phyloP scores from a whole-genome alignment of 345 rosid genomes.

The Pseudoturritis turrita region DNA sequence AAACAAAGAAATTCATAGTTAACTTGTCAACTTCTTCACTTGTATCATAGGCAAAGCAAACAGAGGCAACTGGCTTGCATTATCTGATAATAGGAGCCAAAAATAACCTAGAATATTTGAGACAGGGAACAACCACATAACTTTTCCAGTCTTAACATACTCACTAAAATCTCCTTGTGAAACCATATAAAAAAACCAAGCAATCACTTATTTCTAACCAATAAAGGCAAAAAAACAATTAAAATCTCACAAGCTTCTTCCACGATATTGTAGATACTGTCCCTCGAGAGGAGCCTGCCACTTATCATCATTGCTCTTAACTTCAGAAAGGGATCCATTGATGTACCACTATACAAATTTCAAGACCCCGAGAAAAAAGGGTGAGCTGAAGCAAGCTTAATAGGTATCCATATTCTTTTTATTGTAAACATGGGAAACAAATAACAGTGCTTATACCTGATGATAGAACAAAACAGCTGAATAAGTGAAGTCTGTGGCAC shows the following conservation, averaged over 20 bases:
- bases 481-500: constrained; percentile 61
- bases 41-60: not conserved
- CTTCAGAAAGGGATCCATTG: constrained; percentile 50
- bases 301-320: constrained; percentile 79
- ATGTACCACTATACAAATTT: constrained; percentile 42
- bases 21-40: not conserved
- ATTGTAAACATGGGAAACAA: not conserved
- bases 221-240: not conserved
- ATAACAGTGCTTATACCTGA: constrained; percentile 46
- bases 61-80: not conserved
- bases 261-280: constrained; percentile 37
- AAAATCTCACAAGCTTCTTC: constrained; percentile 62
- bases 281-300: constrained; percentile 78
- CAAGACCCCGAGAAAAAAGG: not conserved
- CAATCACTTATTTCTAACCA: not conserved
- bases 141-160: not conserved
- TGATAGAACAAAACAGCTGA: constrained; percentile 60
- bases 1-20: not conserved
- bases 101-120: not conserved
- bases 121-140: not conserved
- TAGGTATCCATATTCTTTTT: not conserved
- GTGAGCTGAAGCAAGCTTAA: constrained; percentile 7
- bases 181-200: not conserved
- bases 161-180: not conserved
- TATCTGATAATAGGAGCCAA: not conserved